Base-by-base conservation (phyloP, 2,329 filamentous ascomycete genomes). In the Dactylellina cionopaga region DNA sequence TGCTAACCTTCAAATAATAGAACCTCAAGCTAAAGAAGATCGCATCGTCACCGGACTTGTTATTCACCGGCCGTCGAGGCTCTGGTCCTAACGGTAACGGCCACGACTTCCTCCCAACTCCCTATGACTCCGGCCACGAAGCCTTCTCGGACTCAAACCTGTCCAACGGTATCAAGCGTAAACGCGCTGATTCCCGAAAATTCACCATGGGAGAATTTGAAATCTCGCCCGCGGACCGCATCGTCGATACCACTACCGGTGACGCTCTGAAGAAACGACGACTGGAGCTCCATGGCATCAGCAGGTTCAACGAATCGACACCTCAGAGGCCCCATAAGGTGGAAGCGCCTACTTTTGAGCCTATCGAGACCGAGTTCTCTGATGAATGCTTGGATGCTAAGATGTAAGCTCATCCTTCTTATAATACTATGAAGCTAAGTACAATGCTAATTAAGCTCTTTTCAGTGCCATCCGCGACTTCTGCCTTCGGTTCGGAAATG, bases 141-240 rank as follows among this genome's bases (percentile, higher is more conserved):
- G 66, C 66, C 43, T 71, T 71, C 58, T 71, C 66, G 19, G 66
- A 71, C 51, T 71, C 66, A 3, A 71, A 71, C 19, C 66, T 71
- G 9, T 71, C 66, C 5, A 71, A 71, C 66, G 66, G 66, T 22
- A 71, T 43, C 4, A 71, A 71, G 39, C 66, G 66, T 10, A 71
- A 71, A 15, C 66, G 66, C 15, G 66, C 66, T 22, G 66, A 71
- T 29, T 71, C 66, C n/a, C 58, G 66, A 22, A 71, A 71, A 17
- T 71, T 58, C 52, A 41, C 52, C n/a, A 71, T 64, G 66, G 66
- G 66, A 13, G 66, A 71, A 22, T 71, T 71, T 25, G 66, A 71
- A 22, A 13, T 64, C 24, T 59, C 66, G 1, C 44, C 66, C 1
- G 25, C 41, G 7, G 54, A 64, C 7, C 41, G 27, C 11, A 62